Conservation (phyloP, 805 yeast species). For the Alloascoidea hylecoeti region DNA sequence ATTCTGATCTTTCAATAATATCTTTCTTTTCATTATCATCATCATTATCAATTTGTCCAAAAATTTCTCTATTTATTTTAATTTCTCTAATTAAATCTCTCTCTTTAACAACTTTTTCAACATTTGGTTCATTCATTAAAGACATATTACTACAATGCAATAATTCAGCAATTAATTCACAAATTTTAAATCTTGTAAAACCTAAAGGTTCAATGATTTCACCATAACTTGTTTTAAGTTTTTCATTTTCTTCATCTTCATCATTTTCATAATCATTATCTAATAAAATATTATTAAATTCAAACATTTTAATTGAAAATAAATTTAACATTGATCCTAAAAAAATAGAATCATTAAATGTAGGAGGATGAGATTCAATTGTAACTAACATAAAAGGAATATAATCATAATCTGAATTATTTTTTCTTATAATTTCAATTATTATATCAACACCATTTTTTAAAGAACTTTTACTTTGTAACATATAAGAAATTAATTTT, state of each 20-base stretch:
- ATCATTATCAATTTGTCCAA: background rate
- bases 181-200: conserved; percentile 37
- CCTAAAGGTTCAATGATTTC: conserved; percentile 30
- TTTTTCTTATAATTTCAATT: conserved; percentile 42
- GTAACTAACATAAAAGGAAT: conserved; percentile 38
- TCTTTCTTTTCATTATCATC: no score
- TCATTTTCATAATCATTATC: conserved; percentile 13
- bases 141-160: conserved; percentile 52
- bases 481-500: conserved; percentile 31
- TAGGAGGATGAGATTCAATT: conserved; percentile 42
- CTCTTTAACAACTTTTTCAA: conserved; percentile 25
- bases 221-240: conserved; percentile 20
- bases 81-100: conserved; percentile 18
- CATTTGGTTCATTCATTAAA: conserved; percentile 31
- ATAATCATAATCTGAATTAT: conserved; percentile 45
- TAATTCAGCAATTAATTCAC: conserved; percentile 43
- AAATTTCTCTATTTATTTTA: conserved; percentile 18
- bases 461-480: conserved; percentile 38
- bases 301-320: conserved; percentile 31
- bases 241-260: conserved; percentile 15
- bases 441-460: conserved; percentile 45
- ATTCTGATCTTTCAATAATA: no score
- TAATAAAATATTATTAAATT: conserved; percentile 27
- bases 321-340: conserved; percentile 36
- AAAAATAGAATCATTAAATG: conserved; percentile 41